Conservation (phyloP, 1,284 basidiomycete genomes). For the Ustilago nuda region DNA sequence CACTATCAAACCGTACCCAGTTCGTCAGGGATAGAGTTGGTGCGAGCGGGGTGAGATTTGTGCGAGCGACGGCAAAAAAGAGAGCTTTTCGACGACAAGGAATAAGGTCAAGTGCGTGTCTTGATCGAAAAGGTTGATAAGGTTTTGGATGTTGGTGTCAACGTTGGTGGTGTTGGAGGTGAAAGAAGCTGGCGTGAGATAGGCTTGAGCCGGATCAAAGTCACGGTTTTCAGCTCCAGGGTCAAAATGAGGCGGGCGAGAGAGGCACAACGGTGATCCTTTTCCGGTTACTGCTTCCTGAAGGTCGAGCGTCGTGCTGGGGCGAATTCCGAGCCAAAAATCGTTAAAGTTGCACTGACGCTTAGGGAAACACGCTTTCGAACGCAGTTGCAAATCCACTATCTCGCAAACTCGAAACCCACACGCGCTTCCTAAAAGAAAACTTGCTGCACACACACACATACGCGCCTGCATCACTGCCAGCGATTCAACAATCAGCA, state of each 20-base stretch:
- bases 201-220: background rate
- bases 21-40: background rate
- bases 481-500: constrained; percentile 13
- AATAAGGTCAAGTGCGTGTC: background rate
- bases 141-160: background rate
- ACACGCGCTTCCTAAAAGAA: constrained; percentile 5
- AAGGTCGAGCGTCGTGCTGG: background rate
- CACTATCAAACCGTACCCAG: background rate
- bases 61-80: background rate
- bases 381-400: constrained; percentile 8
- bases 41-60: background rate
- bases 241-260: constrained; percentile 5
- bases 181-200: background rate
- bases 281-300: constrained; percentile 9
- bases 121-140: background rate
- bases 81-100: background rate
- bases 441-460: constrained; percentile 4
- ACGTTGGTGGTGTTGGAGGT: background rate
- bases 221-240: background rate
- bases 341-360: background rate
- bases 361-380: background rate
- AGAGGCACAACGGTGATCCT: constrained; percentile 11
- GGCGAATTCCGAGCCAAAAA: constrained; percentile 17
- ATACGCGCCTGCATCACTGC: constrained; percentile 3
- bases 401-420: background rate